Base-by-base conservation (phyloP, 1,284 basidiomycete species). In the Malassezia sympodialis region DNA sequence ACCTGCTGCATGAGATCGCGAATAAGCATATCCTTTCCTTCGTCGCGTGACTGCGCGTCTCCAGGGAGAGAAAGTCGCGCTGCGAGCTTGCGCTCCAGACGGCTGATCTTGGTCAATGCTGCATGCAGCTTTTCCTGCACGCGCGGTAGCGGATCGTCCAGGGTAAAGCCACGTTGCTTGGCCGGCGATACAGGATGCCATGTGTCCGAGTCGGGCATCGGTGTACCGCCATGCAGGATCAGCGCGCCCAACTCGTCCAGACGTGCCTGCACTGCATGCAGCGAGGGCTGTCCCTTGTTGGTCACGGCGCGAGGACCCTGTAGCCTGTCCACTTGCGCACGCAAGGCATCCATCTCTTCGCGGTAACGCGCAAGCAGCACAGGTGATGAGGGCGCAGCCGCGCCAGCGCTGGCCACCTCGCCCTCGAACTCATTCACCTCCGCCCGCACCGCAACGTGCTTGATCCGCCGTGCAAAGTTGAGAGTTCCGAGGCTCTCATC, bases 391-490 rank as follows among this genome's bases (percentile, higher is more conserved):
- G 63, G 34, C n/a, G 51, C 60, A 8, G 53, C 63, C 24, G 49
- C 17, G 8, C 30, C 46, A 15, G 41, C n/a, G 31, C 41, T n/a
- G n/a, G 44, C 26, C 15, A 40, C 31, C 30, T 53, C 51, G 2
- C 51, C 57, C 4, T 69, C 83, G 19, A 96, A 80, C 76, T 96
- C 90, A 75, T 90, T 91, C 80, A 88, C 87, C 76, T 87, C 83
- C 1, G 93, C 93, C 58, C 87, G 82, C 31, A 96, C 78, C 76
- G 86, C 74, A 17, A 80, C 79, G 63, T 82, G 84, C 79, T 90
- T 90, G 71, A 90, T 85, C 31, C 88, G 78, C 63, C 84, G 84
- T 0, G 93, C 93, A 73, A 98, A 96, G 45, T 84, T 81, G 15
- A 93, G 77, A 0, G 89, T 94, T 58, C 84, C 88, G 44, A 83